These are phyloP conservation scores for Auxenochlorella protothecoides DNA, from an alignment of 139 green algal species.

Conservation along the genomic window DNA sequence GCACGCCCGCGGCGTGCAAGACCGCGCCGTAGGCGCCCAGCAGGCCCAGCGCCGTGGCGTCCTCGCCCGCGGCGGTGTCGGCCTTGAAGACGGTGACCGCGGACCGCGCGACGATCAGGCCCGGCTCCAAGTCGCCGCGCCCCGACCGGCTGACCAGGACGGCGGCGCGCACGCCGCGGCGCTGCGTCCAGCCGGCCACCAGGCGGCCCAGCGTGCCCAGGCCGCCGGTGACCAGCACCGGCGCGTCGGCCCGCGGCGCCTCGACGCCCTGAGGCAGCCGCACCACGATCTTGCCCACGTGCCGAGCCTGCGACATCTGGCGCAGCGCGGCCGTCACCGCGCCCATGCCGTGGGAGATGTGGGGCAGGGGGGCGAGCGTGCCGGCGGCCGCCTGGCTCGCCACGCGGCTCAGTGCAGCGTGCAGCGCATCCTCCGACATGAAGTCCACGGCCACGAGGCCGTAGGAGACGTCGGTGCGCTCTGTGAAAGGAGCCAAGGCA, in stretches of 20 bases:
- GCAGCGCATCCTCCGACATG: too few species aligned
- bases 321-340: conserved; percentile 55
- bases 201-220: conserved; percentile 11
- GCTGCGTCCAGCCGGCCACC: conserved; percentile 47
- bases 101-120: neutral
- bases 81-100: conserved; percentile 19
- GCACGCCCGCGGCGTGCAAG: conserved; percentile 60
- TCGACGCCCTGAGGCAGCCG: too few species aligned
- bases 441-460: conserved; percentile 43
- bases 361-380: conserved; percentile 42
- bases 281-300: conserved; percentile 2
- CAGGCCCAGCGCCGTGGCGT: neutral
- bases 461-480: conserved; percentile 67
- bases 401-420: neutral
- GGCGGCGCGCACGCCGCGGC: conserved; percentile 15
- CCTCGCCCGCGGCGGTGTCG: conserved; percentile 14
- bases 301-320: conserved; percentile 39
- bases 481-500: neutral
- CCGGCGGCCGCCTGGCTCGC: conserved; percentile 22
- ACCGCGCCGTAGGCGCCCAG: conserved; percentile 8
- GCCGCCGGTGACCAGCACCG: too few species aligned
- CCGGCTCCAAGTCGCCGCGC: neutral
- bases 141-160: conserved; percentile 34
- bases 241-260: too few species aligned
- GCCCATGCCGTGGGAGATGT: conserved; percentile 38